Conservation (phyloP, 495 filamentous ascomycete species). For the Penicillium antarcticum region DNA sequence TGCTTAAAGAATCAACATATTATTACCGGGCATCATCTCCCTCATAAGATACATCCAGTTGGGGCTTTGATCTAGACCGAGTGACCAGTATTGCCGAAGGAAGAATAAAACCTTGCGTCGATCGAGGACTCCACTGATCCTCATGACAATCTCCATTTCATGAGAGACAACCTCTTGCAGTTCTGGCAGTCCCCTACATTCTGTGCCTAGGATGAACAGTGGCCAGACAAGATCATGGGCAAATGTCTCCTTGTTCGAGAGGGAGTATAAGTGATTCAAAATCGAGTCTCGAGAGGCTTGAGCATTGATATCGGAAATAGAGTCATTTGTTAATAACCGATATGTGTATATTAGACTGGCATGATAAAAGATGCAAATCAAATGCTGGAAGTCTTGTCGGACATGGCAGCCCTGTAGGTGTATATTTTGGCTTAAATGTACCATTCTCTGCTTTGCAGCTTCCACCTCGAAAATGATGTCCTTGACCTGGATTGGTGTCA, state of each 20-base stretch:
- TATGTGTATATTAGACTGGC: constrained; percentile 10
- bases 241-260: background rate
- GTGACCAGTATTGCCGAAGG: constrained; percentile 14
- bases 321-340: background rate
- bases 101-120: constrained; percentile 20
- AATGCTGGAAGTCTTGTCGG: constrained; percentile 1
- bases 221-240: constrained; percentile 15
- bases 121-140: constrained; percentile 17
- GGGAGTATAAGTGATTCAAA: background rate
- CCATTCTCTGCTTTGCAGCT: background rate
- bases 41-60: constrained; percentile 18
- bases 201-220: constrained; percentile 11
- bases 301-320: background rate
- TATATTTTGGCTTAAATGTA: background rate
- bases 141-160: constrained; percentile 15
- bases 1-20: constrained; percentile 15
- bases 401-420: background rate
- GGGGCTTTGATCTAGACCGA: background rate
- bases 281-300: constrained; percentile 3
- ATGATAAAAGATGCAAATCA: constrained; percentile 11
- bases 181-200: background rate
- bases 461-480: background rate
- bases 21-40: background rate
- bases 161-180: constrained; percentile 3
- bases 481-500: background rate